Evolutionary conservation across 768 basidiomycete species (phyloP), one percentile per base, ranked within the genome.

Genomic region (Lactarius trivialis): DNA sequence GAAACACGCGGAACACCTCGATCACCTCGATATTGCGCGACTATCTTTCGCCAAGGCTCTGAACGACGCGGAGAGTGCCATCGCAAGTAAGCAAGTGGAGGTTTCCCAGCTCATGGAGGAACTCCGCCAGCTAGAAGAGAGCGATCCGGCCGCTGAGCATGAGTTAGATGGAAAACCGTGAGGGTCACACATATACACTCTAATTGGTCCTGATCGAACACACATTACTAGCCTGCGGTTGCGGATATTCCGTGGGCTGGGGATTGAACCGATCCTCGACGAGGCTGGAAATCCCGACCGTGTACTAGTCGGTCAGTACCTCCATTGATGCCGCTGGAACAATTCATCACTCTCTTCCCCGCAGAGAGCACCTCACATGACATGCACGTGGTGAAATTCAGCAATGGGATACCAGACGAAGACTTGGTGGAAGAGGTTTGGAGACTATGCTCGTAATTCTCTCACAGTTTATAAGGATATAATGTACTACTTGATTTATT

Each of bases 141-240:
- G 81, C 56, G 89, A 92, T 71, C 86, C 88, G 24, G 85, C 88
- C 7, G 72, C 78, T 21, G 88, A 90, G 63, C 89, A 90, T 65
- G 83, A 89, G 56, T 73, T 91, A 39, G 85, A 88, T 68, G 83
- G 86, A 21, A 82, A 82, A 49, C 74, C 80, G 90, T 91, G 74
- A 70, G 88, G 68, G 9, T 3, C 54, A 37, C 36, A 36, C 64
- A 12, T 19, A 8, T 12, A 45, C 24, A 19, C 34, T 17, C 6
- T 36, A 17, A 19, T 14, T 3, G 17, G 34, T 8, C 51, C 57
- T 7, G 34, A 49, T 15, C 57, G 34, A 50, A 45, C 45, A 33
- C 53, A 49, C 19, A 26, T 19, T n/a, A 3, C 52, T 64, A 92
- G 90, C 45, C 68, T 91, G 56, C 82, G 89, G 53, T 70, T 91